Base-by-base conservation (phyloP, 2,329 filamentous ascomycete genomes). In the Venturia pyrina region DNA sequence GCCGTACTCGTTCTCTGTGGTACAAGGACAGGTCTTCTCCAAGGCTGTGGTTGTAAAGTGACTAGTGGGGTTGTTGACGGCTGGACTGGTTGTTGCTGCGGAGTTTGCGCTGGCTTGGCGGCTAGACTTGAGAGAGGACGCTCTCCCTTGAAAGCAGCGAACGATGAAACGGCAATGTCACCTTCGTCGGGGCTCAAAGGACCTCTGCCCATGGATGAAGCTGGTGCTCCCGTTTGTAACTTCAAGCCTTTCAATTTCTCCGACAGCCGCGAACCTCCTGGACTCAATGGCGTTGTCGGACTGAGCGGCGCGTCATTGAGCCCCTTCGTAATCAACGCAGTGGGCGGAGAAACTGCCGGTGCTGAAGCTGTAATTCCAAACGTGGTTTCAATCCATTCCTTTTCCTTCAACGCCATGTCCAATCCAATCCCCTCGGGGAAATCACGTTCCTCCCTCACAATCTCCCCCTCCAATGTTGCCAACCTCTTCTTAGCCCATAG, bases 401-500 rank as follows among this genome's bases (percentile, higher is more conserved):
- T 90, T 76, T 96, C 92, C 66, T 91, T 86, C 61, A 90, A 75
- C 0, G 89, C 91, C 88, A 96, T 96, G 73, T 91, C 86, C 66
- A 96, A 78, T 1, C 89, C 92, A 21, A 96, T 85, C 24, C 92
- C 89, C 77, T 96, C 92, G 15, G 84, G 83, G 73, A 96, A 96
- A 68, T 82, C 80, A 70, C 83, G 83, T 73, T 88, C 83, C 78
- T 96, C 92, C 8, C 80, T 79, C 11, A 84, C 85, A 70, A 96
- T 93, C 79, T 96, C 92, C 66, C 82, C 82, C 63, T 91, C 85
- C 61, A 96, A 79, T 68, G 89, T 87, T 41, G 86, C 85, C 28
- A 96, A 78, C 53, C 92, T 82, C 75, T 90, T 88, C 80, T 92
- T 92, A 21, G 90, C 93, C 91, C 93, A 97, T 66, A 93, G 86